A percentile compares a stretch with the other conserved stretches of the same genome.
Conservation (phyloP, 257 asterid genomes). For the Nicotiana obtusifolia region DNA sequence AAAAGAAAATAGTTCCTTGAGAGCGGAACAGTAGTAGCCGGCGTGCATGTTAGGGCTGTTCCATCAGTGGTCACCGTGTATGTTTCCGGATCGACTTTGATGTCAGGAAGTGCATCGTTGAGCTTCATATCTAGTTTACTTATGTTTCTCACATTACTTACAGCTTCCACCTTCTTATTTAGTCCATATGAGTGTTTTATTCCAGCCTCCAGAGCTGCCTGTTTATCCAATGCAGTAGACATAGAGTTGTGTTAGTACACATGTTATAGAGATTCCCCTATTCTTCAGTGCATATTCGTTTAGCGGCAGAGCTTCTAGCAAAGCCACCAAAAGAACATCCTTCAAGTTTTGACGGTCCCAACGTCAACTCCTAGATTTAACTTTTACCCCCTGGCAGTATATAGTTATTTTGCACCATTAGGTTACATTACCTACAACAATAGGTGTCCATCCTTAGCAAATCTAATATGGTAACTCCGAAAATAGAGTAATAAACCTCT, state of each 20-base stretch:
- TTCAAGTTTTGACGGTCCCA: background rate
- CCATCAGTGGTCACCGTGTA: conserved; percentile 78
- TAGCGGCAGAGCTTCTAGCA: background rate
- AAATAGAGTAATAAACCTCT: background rate
- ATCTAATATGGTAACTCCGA: background rate
- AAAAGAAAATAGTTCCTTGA: conserved; percentile 84
- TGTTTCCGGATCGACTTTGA: conserved; percentile 79
- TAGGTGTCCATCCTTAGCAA: background rate
- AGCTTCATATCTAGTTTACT: conserved; percentile 90
- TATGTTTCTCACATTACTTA: conserved; percentile 58
- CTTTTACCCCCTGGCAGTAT: background rate
- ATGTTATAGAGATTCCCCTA: background rate
- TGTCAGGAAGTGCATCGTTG: conserved; percentile 75
- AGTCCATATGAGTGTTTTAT: conserved; percentile 57
- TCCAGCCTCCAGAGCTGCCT: conserved; percentile 61
- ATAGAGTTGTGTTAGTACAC: background rate
- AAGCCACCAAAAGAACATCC: background rate
- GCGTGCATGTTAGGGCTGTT: conserved; percentile 54
- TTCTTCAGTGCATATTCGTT: background rate
- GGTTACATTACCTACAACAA: background rate
- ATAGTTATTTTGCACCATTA: background rate
- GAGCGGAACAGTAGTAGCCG: conserved; percentile 73
- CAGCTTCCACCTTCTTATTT: conserved; percentile 67
- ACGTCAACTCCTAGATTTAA: background rate
- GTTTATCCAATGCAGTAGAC: background rate